Evolutionary conservation across 1,284 basidiomycete species (phyloP).

Genomic region (Ganoderma lucidum): DNA sequence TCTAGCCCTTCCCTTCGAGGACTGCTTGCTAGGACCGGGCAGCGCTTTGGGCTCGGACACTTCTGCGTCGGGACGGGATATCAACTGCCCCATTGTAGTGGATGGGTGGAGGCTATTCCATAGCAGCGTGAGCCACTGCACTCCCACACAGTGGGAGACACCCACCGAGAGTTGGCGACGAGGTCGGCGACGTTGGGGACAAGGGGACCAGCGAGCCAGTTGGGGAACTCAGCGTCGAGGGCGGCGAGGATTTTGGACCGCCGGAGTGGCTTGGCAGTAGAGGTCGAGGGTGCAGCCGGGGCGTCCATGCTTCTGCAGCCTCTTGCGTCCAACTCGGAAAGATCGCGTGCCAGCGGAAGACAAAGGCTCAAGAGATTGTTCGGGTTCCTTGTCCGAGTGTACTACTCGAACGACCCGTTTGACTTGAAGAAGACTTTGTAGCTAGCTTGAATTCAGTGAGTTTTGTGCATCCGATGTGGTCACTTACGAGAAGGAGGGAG

Average conservation of each 20-base stretch:
- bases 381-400: neutral
- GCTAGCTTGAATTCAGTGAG: neutral
- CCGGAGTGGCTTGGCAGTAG: slow-evolving; percentile 5
- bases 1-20: slow-evolving; percentile 1
- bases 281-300: slow-evolving; percentile 2
- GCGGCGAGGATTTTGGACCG: slow-evolving; percentile 36
- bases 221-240: slow-evolving; percentile 33
- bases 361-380: neutral
- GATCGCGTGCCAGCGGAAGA: neutral
- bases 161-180: neutral
- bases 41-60: neutral
- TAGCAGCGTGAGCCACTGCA: neutral
- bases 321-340: neutral
- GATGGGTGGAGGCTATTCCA: neutral
- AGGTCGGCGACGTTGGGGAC: neutral
- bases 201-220: slow-evolving; percentile 22
- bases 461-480: neutral
- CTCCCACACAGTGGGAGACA: neutral
- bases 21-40: neutral
- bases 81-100: neutral
- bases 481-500: neutral
- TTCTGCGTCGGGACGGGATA: neutral
- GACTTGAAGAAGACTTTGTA: neutral
- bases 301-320: neutral
- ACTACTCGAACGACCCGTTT: neutral